phyloP scores from a whole-genome alignment of 2,329 filamentous ascomycete genomes.

The Cercospora brassicicola region DNA sequence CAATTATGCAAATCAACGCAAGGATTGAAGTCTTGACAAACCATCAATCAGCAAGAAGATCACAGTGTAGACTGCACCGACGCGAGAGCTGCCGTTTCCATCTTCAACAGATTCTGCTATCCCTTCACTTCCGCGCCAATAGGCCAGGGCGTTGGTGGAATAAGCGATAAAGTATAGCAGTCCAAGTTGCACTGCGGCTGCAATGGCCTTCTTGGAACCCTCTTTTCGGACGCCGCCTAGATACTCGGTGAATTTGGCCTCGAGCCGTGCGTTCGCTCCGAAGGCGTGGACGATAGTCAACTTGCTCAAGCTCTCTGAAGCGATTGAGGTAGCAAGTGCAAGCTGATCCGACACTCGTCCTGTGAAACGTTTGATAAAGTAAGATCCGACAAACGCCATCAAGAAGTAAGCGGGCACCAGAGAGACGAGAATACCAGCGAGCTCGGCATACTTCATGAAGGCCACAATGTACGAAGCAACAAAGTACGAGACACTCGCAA shows the following conservation, averaged over 20 bases:
- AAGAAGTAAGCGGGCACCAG: background rate
- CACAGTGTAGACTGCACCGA: conserved; percentile 56
- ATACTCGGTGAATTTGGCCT: conserved; percentile 58
- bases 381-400: background rate
- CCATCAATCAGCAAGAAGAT: conserved; percentile 57
- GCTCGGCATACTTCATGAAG: background rate
- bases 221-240: conserved; percentile 54
- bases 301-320: conserved; percentile 62
- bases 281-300: conserved; percentile 49
- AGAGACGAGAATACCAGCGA: background rate
- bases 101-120: conserved; percentile 48
- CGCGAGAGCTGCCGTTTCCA: conserved; percentile 6
- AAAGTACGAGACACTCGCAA: background rate
- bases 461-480: background rate
- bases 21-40: background rate
- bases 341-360: conserved; percentile 54
- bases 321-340: conserved; percentile 61
- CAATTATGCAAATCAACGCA: background rate
- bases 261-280: conserved; percentile 59
- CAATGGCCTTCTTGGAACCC: conserved; percentile 60
- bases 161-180: conserved; percentile 68
- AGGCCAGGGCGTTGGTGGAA: conserved; percentile 65
- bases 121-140: conserved; percentile 64
- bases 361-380: conserved; percentile 55
- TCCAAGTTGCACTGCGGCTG: conserved; percentile 60